Percentiles rank a stretch among this genome's conserved stretches.
Evolutionary conservation across 129 eudicot species (phyloP).

Genomic region (Chrysanthemum lavandulifolium): DNA sequence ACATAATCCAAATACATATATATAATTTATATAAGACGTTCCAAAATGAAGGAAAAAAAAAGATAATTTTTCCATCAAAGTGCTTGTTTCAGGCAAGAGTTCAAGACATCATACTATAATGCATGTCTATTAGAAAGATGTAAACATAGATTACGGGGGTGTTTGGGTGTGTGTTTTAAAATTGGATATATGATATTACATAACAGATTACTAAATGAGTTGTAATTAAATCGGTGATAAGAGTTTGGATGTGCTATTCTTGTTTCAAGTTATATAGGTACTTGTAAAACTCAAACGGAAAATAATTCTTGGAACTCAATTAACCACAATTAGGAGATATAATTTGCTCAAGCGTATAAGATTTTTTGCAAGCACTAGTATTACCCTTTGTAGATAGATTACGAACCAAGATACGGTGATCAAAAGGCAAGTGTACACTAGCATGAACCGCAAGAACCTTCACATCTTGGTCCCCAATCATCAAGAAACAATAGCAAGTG

Average conservation of each 20-base stretch:
- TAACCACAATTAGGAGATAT: background rate
- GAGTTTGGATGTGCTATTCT: background rate
- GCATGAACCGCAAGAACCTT: conserved; percentile 86
- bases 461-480: conserved; percentile 59
- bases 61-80: no score
- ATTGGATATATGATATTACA: background rate
- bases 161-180: background rate
- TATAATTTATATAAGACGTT: no score
- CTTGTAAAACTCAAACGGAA: no score
- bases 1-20: no score
- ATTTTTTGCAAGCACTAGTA: background rate
- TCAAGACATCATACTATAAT: conserved; percentile 3
- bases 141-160: conserved; percentile 1
- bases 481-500: conserved; percentile 21
- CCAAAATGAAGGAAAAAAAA: no score
- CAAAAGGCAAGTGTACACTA: conserved; percentile 78
- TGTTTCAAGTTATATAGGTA: background rate
- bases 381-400: conserved; percentile 87
- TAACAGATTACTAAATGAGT: background rate
- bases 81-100: background rate
- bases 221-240: background rate
- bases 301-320: background rate
- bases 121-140: background rate
- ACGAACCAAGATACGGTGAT: conserved; percentile 76
- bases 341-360: background rate